These are phyloP conservation scores for Magnolia changhungtana DNA, from an alignment of 164 flowering plant genomes.

Conservation along the genomic window DNA sequence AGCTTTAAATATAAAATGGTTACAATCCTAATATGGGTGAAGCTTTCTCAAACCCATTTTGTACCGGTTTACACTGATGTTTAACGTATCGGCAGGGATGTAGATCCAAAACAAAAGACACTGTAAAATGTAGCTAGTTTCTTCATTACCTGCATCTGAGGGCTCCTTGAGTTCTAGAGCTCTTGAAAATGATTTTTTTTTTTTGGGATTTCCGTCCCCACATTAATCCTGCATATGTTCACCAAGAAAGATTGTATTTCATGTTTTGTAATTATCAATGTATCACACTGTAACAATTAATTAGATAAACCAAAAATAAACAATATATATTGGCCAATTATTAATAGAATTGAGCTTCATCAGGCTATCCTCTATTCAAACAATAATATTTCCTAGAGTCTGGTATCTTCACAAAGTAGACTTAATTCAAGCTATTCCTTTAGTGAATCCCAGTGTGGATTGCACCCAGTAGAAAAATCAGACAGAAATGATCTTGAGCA, in stretches of 20 bases:
- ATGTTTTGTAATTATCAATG: background rate
- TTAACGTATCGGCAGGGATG: background rate
- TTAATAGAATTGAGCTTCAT: no score
- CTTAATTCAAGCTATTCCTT: no score
- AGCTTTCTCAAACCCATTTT: background rate
- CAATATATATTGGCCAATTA: no score
- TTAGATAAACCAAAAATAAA: no score
- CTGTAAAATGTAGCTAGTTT: background rate
- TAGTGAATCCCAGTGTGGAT: no score
- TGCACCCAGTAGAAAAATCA: no score
- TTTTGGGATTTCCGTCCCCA: background rate
- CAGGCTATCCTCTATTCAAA: no score
- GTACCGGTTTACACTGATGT: background rate
- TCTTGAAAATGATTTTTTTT: background rate
- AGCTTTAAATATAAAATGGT: background rate
- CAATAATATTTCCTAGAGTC: no score
- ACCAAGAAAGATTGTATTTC: background rate
- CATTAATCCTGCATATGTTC: background rate
- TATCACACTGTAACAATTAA: background rate
- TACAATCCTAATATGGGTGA: background rate
- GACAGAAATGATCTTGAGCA: no score
- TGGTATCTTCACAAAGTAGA: no score
- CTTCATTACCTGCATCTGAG: no score
- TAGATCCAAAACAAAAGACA: background rate
- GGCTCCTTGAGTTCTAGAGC: background rate